Conservation (phyloP, 495 filamentous ascomycete species). For the Achaetomiella virescens region DNA sequence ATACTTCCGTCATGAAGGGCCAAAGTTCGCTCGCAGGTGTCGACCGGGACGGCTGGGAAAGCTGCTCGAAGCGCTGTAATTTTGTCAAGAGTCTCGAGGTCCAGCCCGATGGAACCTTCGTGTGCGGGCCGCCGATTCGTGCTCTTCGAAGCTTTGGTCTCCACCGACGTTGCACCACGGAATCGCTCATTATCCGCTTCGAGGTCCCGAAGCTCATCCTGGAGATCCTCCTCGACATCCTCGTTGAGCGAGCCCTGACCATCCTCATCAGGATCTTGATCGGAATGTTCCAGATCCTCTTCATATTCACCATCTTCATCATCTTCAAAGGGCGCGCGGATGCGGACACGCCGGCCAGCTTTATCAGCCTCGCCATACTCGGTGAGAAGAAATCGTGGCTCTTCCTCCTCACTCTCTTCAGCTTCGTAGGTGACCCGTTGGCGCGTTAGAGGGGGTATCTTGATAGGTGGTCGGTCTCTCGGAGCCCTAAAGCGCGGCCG, state of each 20-base stretch:
- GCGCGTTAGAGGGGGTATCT: conserved; percentile 74
- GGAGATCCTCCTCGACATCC: conserved; percentile 16
- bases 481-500: conserved; percentile 57
- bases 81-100: conserved; percentile 23
- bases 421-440: conserved; percentile 47
- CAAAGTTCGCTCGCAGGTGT: conserved; percentile 26
- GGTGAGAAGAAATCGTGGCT: conserved; percentile 29
- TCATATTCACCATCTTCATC: conserved; percentile 12
- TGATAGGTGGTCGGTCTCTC: conserved; percentile 57
- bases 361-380: conserved; percentile 35
- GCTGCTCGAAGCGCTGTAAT: conserved; percentile 30
- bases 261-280: conserved; percentile 9
- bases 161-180: neutral
- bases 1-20: conserved; percentile 3
- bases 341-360: conserved; percentile 19
- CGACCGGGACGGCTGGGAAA: conserved; percentile 28
- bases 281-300: conserved; percentile 19
- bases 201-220: conserved; percentile 20
- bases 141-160: neutral
- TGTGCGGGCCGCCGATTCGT: neutral
- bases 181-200: conserved; percentile 11
- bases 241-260: conserved; percentile 14
- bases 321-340: conserved; percentile 14
- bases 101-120: neutral
- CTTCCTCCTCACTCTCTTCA: conserved; percentile 23